phyloP scores from a whole-genome alignment of 345 rosid species.

The Populus deltoides region DNA sequence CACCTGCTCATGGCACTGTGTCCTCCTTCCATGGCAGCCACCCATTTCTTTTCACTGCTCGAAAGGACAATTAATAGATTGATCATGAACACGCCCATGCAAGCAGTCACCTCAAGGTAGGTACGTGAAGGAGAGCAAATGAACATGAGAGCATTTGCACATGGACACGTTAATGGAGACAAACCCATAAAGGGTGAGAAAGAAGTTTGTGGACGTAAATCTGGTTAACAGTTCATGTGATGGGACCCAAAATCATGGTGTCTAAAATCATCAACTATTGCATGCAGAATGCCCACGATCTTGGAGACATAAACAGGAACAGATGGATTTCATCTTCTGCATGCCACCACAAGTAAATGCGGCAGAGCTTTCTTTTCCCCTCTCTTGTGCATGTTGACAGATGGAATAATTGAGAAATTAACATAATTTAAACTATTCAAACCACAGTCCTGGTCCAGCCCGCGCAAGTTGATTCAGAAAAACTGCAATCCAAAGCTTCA shows the following conservation, averaged over 20 bases:
- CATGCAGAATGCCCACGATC: background rate
- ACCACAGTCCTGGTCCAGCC: no score
- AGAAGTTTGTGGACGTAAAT: constrained; percentile 6
- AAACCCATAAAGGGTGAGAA: background rate
- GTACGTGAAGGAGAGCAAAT: background rate
- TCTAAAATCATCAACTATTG: background rate
- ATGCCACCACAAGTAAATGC: background rate
- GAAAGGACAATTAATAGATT: background rate
- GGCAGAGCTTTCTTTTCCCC: background rate
- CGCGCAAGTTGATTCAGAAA: no score
- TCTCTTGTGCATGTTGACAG: background rate
- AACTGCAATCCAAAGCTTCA: no score
- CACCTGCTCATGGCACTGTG: background rate
- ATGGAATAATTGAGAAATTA: background rate
- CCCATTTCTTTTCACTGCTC: background rate
- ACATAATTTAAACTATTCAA: background rate
- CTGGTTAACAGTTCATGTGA: background rate
- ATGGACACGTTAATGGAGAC: background rate
- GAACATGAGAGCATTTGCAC: constrained; percentile 3
- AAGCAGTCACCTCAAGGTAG: constrained; percentile 5
- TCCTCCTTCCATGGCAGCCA: background rate
- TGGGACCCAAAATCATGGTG: background rate
- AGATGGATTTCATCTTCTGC: background rate
- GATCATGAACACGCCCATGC: background rate
- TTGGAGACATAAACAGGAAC: background rate